Evolutionary conservation across 2,329 filamentous ascomycete genomes (phyloP).

Genomic region (Penicillium occitanis): DNA sequence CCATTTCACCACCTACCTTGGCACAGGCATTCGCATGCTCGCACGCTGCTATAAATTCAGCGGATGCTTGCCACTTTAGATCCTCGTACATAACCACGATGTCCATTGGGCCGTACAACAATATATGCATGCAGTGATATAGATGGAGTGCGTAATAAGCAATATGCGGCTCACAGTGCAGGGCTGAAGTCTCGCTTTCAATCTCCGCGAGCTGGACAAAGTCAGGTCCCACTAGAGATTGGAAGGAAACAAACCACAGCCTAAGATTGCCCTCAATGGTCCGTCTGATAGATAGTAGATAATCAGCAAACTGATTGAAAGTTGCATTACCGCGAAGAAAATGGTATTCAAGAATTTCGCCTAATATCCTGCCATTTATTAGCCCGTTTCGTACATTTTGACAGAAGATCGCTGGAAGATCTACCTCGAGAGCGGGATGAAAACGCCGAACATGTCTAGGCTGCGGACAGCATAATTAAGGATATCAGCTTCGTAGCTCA

Average conservation of each 20-base stretch:
- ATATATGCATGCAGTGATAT: slow-evolving; percentile 12
- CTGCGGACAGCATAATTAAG: neutral
- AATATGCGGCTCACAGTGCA: neutral
- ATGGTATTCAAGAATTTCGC: slow-evolving; percentile 9
- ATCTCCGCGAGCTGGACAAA: neutral
- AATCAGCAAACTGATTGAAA: neutral
- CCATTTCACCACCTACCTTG: neutral
- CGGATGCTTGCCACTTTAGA: slow-evolving; percentile 5
- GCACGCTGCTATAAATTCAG: slow-evolving; percentile 6
- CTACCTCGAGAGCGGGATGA: slow-evolving; percentile 6
- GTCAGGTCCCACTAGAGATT: neutral
- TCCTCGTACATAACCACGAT: slow-evolving; percentile 13
- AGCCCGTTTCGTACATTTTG: neutral
- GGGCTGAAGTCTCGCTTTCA: neutral
- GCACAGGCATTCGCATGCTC: slow-evolving; percentile 9
- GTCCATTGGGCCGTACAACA: slow-evolving; percentile 8
- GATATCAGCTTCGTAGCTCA: neutral
- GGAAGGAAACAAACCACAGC: neutral
- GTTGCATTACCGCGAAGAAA: neutral
- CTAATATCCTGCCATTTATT: neutral
- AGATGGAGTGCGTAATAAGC: slow-evolving; percentile 8
- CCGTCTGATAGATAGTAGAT: neutral
- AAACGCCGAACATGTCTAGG: slow-evolving; percentile 5
- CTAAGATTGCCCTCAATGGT: neutral
- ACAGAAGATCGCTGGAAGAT: neutral